Evolutionary conservation across 352 stramenopile species (phyloP).

Genomic region (Globisporangium alternatum): DNA sequence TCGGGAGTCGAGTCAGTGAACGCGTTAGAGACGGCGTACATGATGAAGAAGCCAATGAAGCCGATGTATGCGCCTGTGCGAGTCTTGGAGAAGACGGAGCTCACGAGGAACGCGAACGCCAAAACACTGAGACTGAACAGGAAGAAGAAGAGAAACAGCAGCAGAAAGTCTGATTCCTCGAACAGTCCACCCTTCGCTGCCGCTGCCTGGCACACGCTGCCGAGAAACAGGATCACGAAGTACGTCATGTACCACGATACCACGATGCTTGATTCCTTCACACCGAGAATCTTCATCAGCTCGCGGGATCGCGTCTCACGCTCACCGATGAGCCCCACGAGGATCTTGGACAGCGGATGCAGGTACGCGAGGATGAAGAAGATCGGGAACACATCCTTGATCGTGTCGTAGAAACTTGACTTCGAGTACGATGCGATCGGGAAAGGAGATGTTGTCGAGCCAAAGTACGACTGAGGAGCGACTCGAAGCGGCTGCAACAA

Average conservation of each 20-base stretch:
- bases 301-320: constrained; percentile 89
- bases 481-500: constrained; percentile 35
- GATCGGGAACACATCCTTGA: constrained; percentile 63
- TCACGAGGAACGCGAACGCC: constrained; percentile 55
- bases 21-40: constrained; percentile 61
- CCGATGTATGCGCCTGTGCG: constrained; percentile 35
- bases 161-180: constrained; percentile 20
- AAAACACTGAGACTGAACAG: constrained; percentile 51
- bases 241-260: constrained; percentile 86
- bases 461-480: constrained; percentile 43
- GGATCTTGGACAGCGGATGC: constrained; percentile 78
- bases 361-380: constrained; percentile 90
- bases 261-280: constrained; percentile 72
- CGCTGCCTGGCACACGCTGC: constrained; percentile 47
- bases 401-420: constrained; percentile 56
- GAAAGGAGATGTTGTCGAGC: constrained; percentile 31
- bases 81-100: constrained; percentile 70
- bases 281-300: constrained; percentile 88
- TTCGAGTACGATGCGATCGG: constrained; percentile 33
- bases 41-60: constrained; percentile 72
- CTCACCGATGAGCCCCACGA: constrained; percentile 86
- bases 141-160: constrained; percentile 58
- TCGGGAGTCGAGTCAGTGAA: constrained; percentile 27
- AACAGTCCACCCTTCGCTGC: constrained; percentile 42
- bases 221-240: constrained; percentile 70